phyloP scores from a whole-genome alignment of 768 basidiomycete species.

The Leucogyrophana mollusca region DNA sequence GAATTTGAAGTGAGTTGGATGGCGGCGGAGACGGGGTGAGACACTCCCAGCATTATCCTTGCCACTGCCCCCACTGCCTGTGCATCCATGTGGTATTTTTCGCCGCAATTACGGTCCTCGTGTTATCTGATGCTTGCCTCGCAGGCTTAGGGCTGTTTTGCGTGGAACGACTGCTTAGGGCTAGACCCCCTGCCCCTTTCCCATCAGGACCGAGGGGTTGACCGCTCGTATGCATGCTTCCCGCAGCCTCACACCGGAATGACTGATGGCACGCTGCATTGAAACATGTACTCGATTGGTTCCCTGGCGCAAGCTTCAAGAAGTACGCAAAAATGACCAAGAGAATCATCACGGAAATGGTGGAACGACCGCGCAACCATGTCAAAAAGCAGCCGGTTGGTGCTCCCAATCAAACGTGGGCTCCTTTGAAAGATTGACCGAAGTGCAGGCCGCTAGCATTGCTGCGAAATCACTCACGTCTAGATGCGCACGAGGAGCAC shows the following conservation, averaged over 20 bases:
- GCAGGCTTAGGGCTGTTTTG: slow-evolving; percentile 2
- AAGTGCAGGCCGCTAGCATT: background rate
- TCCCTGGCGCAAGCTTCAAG: slow-evolving; percentile 19
- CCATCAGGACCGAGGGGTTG: too few relatives aligned
- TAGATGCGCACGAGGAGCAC: slow-evolving; percentile 9
- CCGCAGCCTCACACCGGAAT: background rate
- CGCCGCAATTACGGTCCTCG: too few relatives aligned
- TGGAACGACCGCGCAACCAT: slow-evolving; percentile 1
- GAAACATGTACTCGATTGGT: slow-evolving; percentile 18
- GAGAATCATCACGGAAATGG: slow-evolving; percentile 4
- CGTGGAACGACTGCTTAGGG: background rate
- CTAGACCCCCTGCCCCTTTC: slow-evolving; percentile 8
- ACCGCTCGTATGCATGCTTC: too few relatives aligned
- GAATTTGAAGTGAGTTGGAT: too few relatives aligned
- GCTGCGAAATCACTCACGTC: slow-evolving; percentile 3
- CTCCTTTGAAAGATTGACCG: background rate
- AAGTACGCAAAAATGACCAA: slow-evolving; percentile 7
- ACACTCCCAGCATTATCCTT: too few relatives aligned
- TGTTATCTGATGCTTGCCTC: slow-evolving; percentile 3
- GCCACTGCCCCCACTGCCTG: too few relatives aligned
- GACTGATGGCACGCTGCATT: slow-evolving; percentile 1
- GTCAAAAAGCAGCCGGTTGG: slow-evolving; percentile 12
- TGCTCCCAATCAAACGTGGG: background rate
- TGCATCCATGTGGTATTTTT: too few relatives aligned
- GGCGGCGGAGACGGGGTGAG: too few relatives aligned